phyloP scores from a whole-genome alignment of 1,139 yeast genomes.

The Yamadazyma siamensis region DNA sequence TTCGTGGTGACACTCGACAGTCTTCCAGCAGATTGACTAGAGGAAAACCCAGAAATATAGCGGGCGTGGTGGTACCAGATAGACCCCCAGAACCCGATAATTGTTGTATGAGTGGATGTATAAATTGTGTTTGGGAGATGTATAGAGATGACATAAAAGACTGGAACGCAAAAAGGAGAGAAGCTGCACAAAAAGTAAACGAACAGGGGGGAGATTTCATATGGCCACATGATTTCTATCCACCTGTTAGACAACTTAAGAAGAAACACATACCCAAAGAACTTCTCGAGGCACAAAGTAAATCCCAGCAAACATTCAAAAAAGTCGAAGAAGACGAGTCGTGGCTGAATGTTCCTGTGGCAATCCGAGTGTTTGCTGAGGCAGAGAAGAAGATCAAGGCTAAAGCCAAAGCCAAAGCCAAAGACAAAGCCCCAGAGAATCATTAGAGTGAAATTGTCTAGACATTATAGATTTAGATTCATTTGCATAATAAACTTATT shows the following conservation, averaged over 20 bases:
- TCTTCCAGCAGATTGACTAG: constrained; percentile 49
- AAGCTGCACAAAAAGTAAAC: constrained; percentile 59
- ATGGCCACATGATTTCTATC: constrained; percentile 83
- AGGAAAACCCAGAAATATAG: constrained; percentile 47
- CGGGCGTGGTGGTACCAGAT: constrained; percentile 75
- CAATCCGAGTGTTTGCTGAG: constrained; percentile 78
- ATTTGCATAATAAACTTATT: constrained; percentile 2
- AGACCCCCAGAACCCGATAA: constrained; percentile 88
- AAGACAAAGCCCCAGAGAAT: background rate
- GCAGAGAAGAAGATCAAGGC: constrained; percentile 66
- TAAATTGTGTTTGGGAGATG: constrained; percentile 94
- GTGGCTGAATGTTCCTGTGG: constrained; percentile 73
- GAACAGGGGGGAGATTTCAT: constrained; percentile 37
- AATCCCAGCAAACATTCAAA: constrained; percentile 15
- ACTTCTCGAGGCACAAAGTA: constrained; percentile 8
- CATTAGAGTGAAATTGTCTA: background rate
- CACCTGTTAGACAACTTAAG: constrained; percentile 48
- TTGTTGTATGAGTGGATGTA: constrained; percentile 97
- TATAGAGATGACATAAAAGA: constrained; percentile 84
- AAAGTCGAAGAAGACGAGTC: constrained; percentile 25
- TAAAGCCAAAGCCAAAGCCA: constrained; percentile 19
- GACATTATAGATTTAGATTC: background rate
- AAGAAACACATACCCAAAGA: constrained; percentile 33
- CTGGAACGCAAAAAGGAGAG: constrained; percentile 61
- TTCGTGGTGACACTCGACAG: constrained; percentile 51